A percentile compares a stretch with the other conserved stretches of the same genome.
These are phyloP conservation scores for Thermothielavioides terrestris DNA, from an alignment of 495 filamentous ascomycete genomes.

Conservation along the genomic window DNA sequence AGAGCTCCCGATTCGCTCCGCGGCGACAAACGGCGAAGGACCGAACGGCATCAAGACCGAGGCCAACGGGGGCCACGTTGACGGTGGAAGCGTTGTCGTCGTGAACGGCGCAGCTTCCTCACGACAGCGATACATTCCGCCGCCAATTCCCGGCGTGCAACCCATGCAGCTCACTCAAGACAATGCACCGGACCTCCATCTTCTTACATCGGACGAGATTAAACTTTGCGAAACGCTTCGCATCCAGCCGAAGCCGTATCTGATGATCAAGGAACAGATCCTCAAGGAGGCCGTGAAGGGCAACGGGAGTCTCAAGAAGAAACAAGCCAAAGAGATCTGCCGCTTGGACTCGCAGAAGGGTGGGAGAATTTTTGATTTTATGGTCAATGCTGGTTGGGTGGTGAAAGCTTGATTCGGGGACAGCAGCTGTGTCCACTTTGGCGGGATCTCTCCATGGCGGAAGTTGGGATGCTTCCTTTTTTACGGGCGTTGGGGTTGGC, in stretches of 20 bases:
- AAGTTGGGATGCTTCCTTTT: too few species aligned
- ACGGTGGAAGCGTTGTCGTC: constrained; percentile 35
- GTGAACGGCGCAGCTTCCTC: constrained; percentile 27
- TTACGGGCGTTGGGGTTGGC: not conserved
- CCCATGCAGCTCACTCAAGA: constrained; percentile 66
- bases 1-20: constrained; percentile 56
- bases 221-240: constrained; percentile 77
- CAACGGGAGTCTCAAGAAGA: constrained; percentile 84
- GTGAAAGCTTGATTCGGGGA: constrained; percentile 48
- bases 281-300: constrained; percentile 82
- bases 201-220: constrained; percentile 74
- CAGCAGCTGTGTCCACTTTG: too few species aligned
- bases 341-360: constrained; percentile 45
- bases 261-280: constrained; percentile 85
- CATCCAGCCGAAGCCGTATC: constrained; percentile 84
- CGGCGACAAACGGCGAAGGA: constrained; percentile 13
- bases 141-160: constrained; percentile 46
- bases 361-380: constrained; percentile 81
- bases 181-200: constrained; percentile 71
- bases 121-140: constrained; percentile 37
- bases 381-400: constrained; percentile 88
- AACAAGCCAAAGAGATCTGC: constrained; percentile 60
- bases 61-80: constrained; percentile 28
- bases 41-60: constrained; percentile 23
- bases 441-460: too few species aligned